Conservation (phyloP, 2,329 filamentous ascomycete genomes). For the Aureobasidium leucospermi region DNA sequence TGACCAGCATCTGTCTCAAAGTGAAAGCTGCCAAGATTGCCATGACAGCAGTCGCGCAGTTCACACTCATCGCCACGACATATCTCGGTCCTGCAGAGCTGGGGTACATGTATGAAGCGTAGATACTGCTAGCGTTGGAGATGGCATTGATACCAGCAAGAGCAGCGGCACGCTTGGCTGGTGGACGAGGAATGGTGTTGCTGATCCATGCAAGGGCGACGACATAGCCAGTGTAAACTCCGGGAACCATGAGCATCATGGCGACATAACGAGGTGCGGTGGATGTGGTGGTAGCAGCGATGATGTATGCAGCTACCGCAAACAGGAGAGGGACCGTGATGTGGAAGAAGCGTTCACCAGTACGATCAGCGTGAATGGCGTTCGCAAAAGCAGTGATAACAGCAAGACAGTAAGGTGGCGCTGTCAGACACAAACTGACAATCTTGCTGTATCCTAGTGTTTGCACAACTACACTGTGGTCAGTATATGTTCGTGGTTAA, state of each 20-base stretch:
- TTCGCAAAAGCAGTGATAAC: constrained; percentile 28
- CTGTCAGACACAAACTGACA: constrained; percentile 27
- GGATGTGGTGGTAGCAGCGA: constrained; percentile 24
- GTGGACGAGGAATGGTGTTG: constrained; percentile 44
- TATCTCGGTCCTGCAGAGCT: constrained; percentile 25
- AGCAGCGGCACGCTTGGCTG: constrained; percentile 48
- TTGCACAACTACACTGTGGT: constrained; percentile 18
- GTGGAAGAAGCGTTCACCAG: constrained; percentile 36
- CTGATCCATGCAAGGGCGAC: constrained; percentile 52
- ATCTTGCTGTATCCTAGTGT: constrained; percentile 29
- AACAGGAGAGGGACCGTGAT: constrained; percentile 25
- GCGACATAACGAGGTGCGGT: constrained; percentile 27
- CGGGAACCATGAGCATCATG: constrained; percentile 33
- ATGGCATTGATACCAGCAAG: constrained; percentile 50
- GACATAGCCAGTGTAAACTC: constrained; percentile 54
- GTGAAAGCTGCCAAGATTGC: constrained; percentile 57
- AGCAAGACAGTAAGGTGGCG: constrained; percentile 30
- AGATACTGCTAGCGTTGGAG: constrained; percentile 47
- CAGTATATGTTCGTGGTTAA: constrained; percentile 11
- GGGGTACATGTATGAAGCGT: constrained; percentile 44
- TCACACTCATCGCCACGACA: constrained; percentile 56
- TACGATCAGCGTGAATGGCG: constrained; percentile 33
- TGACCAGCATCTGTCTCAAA: constrained; percentile 55
- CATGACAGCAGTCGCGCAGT: constrained; percentile 57
- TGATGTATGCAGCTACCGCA: constrained; percentile 26